Evolutionary conservation across 2,329 filamentous ascomycete genomes (phyloP).

Genomic region (Corynespora cassiicola): DNA sequence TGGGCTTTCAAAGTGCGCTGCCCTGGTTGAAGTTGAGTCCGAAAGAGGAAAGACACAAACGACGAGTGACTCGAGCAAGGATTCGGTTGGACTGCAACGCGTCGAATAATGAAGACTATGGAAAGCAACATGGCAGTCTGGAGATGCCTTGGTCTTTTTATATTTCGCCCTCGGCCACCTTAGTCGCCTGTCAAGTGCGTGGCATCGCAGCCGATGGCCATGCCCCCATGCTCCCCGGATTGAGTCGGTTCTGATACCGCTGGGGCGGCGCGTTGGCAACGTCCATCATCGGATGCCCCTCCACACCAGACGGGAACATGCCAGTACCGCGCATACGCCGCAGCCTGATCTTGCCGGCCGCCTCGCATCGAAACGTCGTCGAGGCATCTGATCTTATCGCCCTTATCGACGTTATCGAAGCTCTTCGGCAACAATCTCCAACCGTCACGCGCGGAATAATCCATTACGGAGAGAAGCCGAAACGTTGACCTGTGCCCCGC

Average conservation of each 20-base stretch:
- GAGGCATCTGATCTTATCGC: conserved; percentile 18
- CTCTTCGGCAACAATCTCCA: conserved; percentile 10
- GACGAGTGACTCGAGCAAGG: conserved; percentile 9
- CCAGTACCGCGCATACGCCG: conserved; percentile 11
- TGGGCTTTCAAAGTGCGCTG: neutral
- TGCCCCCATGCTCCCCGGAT: conserved; percentile 16
- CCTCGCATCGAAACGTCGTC: conserved; percentile 9
- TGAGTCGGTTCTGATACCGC: conserved; percentile 19
- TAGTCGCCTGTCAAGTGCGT: conserved; percentile 13
- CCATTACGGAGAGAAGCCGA: too few species aligned
- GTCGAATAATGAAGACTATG: conserved; percentile 8
- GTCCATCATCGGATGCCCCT: conserved; percentile 17
- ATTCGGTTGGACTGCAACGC: conserved; percentile 3
- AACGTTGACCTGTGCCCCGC: too few species aligned
- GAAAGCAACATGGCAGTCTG: conserved; percentile 5
- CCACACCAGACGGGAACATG: conserved; percentile 14
- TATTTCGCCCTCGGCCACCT: conserved; percentile 8
- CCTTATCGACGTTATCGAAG: conserved; percentile 15
- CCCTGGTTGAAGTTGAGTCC: conserved; percentile 9
- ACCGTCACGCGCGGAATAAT: too few species aligned
- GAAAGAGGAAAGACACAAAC: conserved; percentile 5
- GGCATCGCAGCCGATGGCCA: conserved; percentile 14
- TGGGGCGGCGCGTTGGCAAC: conserved; percentile 15
- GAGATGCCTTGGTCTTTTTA: conserved; percentile 12
- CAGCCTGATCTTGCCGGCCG: conserved; percentile 13